Conservation (phyloP, 805 yeast genomes). For the Pachysolen tannophilus region DNA sequence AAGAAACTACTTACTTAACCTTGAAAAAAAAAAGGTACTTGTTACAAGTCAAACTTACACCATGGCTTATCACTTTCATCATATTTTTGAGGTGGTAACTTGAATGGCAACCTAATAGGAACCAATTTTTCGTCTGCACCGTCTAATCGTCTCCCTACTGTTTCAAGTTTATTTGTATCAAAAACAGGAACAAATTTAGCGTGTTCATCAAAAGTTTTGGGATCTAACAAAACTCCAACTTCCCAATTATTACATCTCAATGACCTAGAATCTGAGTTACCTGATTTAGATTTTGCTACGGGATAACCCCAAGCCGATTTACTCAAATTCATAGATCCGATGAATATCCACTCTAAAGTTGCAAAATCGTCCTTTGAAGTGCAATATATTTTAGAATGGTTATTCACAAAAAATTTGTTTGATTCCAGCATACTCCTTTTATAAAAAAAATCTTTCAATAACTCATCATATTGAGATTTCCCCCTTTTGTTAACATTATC, state of each 20-base stretch:
- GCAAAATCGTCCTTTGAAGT: conserved; percentile 43
- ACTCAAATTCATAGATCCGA: conserved; percentile 71
- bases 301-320: conserved; percentile 75
- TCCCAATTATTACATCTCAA: conserved; percentile 23
- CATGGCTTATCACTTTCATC: conserved; percentile 37
- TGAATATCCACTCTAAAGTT: conserved; percentile 56
- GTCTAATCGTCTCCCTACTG: background rate
- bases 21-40: no score
- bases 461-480: conserved; percentile 28
- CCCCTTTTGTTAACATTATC: conserved; percentile 24
- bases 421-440: conserved; percentile 31
- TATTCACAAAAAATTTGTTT: conserved; percentile 16
- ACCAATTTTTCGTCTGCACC: conserved; percentile 11
- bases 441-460: conserved; percentile 34
- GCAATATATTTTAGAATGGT: conserved; percentile 62
- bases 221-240: conserved; percentile 42
- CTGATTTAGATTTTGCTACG: conserved; percentile 16
- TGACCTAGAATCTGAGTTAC: conserved; percentile 6
- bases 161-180: conserved; percentile 24
- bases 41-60: conserved; percentile 21
- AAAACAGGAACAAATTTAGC: conserved; percentile 34
- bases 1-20: no score
- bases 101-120: conserved; percentile 46
- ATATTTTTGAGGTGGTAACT: conserved; percentile 41
- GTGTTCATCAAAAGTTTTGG: conserved; percentile 15